Percentiles rank a stretch among this genome's conserved stretches.
These are phyloP conservation scores for Neurospora crassa DNA, from an alignment of 2,329 filamentous ascomycete genomes.

Conservation along the genomic window DNA sequence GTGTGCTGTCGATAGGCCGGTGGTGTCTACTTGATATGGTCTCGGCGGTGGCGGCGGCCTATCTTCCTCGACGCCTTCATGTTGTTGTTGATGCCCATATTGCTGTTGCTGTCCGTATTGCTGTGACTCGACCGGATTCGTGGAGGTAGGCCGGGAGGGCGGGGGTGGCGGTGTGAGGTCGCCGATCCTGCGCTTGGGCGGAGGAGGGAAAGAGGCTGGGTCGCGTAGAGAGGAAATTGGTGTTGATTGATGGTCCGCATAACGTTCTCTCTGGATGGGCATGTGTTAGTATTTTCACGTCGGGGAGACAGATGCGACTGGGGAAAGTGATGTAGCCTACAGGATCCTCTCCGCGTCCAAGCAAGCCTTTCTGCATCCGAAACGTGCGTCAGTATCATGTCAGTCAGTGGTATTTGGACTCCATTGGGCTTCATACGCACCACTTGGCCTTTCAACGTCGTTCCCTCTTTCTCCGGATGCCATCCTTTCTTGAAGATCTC, in stretches of 20 bases:
- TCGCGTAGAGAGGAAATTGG: conserved; percentile 67
- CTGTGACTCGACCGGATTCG: conserved; percentile 20
- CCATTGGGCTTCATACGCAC: conserved; percentile 26
- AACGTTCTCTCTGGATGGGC: conserved; percentile 9
- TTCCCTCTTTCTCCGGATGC: conserved; percentile 38
- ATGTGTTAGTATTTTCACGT: neutral
- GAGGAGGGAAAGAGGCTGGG: conserved; percentile 68
- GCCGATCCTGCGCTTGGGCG: conserved; percentile 50
- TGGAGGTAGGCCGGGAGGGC: conserved; percentile 18
- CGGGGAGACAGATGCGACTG: neutral
- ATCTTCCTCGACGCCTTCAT: conserved; percentile 22
- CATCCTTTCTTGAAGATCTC: conserved; percentile 41
- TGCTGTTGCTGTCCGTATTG: conserved; percentile 19
- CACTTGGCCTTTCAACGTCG: conserved; percentile 33
- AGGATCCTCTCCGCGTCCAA: conserved; percentile 29
- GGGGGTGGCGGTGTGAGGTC: conserved; percentile 15
- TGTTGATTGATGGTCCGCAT: conserved; percentile 32
- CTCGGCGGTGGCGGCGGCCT: conserved; percentile 41
- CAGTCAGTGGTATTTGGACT: neutral
- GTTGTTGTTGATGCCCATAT: conserved; percentile 15
- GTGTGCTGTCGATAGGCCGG: conserved; percentile 57
- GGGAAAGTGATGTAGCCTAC: neutral
- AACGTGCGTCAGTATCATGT: conserved; percentile 1
- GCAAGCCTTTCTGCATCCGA: conserved; percentile 32
- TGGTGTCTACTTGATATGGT: conserved; percentile 62